Base-by-base conservation (phyloP, 257 asterid genomes). In the Nicotiana paniculata region DNA sequence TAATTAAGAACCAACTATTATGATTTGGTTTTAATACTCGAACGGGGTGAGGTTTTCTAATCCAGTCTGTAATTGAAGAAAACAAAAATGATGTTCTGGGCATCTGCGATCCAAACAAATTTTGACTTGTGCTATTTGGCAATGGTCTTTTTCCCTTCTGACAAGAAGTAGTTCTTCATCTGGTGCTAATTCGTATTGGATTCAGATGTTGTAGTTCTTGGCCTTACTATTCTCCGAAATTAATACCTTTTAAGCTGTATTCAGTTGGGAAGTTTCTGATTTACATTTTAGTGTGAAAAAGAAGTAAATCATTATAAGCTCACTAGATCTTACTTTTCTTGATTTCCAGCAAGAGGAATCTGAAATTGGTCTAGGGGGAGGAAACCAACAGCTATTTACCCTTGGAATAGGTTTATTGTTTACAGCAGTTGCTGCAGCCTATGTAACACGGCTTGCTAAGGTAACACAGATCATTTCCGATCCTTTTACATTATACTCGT, bases 381-480 rank as follows among this genome's bases (percentile, higher is more conserved):
- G 97, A 68, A 92, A 85, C 7, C 90, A 94, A 12, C 77, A 72
- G 5, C 89, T 93, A 28, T 69, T 89, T 89, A 93, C 96, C 6
- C 98, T 94, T 8, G 99, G 97, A 37, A 28, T 93, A 77, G 98
- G 98, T 18, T 89, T 96, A 37, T 86, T 94, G 74, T 93, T 91
- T 39, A 96, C 98, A 7, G 98, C 92, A 21, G 16, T 94, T 4
- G 99, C 98, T 59, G 98, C 99, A 57, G 85, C 97, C 11, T 96
- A 94, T 26, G 97, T 96, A 9, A 89, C 98, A 5, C 89, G 90
- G 81, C 90, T 96, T 39, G 99, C 98, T n/a, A 93, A 96, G 97
- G 99, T 96, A 91, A 46, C 77, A 11, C 67, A 12, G 37, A 16
- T 32, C 9, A 16, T 33, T 24, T 65, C 3, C 48, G 10, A 43